Evolutionary conservation across 768 basidiomycete genomes (phyloP).

Genomic region (Naematelia aurantialba): DNA sequence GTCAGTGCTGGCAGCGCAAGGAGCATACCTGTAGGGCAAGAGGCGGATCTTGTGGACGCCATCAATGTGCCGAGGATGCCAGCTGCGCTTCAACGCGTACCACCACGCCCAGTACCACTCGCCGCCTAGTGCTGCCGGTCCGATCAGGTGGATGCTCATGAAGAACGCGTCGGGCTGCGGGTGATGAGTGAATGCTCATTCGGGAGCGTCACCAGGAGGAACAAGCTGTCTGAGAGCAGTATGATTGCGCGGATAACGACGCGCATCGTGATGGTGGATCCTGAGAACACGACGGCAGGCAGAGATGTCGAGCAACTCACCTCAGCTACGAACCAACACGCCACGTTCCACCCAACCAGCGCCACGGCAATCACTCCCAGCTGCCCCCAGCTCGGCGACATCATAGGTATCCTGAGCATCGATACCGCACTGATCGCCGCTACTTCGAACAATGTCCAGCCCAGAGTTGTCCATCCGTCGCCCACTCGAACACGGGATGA

Average conservation of each 20-base stretch:
- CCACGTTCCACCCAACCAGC: constrained; percentile 37
- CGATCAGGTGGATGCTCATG: constrained; percentile 12
- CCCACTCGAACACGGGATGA: constrained; percentile 54
- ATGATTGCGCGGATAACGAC: neutral
- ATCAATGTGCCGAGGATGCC: constrained; percentile 48
- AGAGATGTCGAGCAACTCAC: too few relatives aligned
- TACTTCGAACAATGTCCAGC: constrained; percentile 46
- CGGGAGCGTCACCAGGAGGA: constrained; percentile 21
- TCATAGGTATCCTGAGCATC: constrained; percentile 50
- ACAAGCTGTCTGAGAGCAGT: constrained; percentile 13
- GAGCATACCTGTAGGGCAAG: constrained; percentile 68
- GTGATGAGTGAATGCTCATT: too few relatives aligned
- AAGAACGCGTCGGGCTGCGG: constrained; percentile 13
- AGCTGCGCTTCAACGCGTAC: constrained; percentile 26
- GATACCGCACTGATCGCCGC: constrained; percentile 41
- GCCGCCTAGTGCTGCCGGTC: constrained; percentile 30
- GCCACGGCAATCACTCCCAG: constrained; percentile 29
- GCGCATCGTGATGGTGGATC: too few relatives aligned
- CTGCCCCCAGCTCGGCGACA: constrained; percentile 42
- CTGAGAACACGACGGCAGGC: too few relatives aligned
- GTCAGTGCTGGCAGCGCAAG: neutral
- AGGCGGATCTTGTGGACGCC: constrained; percentile 89
- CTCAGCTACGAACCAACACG: constrained; percentile 46
- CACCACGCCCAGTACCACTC: constrained; percentile 31
- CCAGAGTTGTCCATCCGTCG: constrained; percentile 19